Base-by-base conservation (phyloP, 257 asterid genomes). In the Thymus quinquecostatus region DNA sequence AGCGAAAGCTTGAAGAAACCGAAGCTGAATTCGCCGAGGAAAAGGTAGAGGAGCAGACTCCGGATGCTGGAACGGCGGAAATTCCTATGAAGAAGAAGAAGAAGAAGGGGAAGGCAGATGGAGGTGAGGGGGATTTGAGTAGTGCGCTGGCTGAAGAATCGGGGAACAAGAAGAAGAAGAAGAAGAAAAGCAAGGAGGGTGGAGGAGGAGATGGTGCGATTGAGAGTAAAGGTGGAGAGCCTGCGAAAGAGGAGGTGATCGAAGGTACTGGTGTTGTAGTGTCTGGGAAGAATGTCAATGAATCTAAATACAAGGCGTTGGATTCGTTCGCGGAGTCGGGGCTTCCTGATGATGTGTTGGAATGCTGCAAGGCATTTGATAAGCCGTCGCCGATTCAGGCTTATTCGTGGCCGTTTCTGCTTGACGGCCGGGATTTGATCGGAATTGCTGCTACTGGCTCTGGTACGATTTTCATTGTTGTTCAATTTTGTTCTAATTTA, bases 401-500 rank as follows among this genome's bases (percentile, higher is more conserved):
- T 27, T 87, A 95, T 75, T 82, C 98, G 0, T 95, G 99, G 98
- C 97, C 94, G n/a, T 95, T 88, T 76, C 92, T 95, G 44, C 87
- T 95, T 38, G 85, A 89, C 44, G 96, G 96, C 34, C 96, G 97
- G 1, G 99, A 95, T 82, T 86, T 95, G 53, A 95, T 95, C 69
- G 99, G 99, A 47, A 95, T 95, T 41, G 99, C 99, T 9, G 87
- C 83, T 63, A 95, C 98, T 40, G 99, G 99, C 27, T 95, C 99
- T 60, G 99, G 99, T 95, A 79, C 51, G 11, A 10, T 3, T 7
- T 1, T 51, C 13, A 0, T 57, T 3, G 33, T 1, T 49, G n/a
- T 6, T 60, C 14, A 28, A 44, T 43, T 7, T 48, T 63, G 50
- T 70, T 58, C 10, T 10, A 14, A 49, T 44, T 3, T 59, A 5